Evolutionary conservation across 2,329 filamentous ascomycete genomes (phyloP).

Genomic region (Claviceps cyperi): DNA sequence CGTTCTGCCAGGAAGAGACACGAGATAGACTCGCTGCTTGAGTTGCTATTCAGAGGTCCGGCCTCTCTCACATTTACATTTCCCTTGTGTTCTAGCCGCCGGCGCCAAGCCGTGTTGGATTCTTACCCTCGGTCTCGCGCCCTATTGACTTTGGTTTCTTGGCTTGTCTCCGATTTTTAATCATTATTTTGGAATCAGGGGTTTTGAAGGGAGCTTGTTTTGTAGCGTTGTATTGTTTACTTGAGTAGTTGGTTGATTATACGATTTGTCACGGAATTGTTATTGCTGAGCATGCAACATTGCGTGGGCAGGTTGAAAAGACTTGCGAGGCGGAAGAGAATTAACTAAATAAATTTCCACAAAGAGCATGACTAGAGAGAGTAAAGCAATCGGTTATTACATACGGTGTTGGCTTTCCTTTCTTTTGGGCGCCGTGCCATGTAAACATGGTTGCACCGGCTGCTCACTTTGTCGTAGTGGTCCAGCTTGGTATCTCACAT

Average conservation of each 20-base stretch:
- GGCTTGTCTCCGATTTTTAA: not conserved
- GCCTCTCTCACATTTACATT: too few species aligned
- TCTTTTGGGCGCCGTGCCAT: too few species aligned
- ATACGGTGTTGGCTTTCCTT: too few species aligned
- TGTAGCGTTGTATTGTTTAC: constrained; percentile 2
- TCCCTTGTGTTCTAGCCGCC: too few species aligned
- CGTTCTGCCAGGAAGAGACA: too few species aligned
- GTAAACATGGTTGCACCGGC: too few species aligned
- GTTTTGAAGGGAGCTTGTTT: not conserved
- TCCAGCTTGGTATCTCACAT: too few species aligned
- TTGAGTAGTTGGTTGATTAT: constrained; percentile 1
- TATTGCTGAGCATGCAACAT: not conserved
- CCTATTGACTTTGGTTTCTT: not conserved
- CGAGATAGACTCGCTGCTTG: too few species aligned
- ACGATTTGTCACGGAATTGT: not conserved
- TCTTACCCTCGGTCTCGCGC: not conserved
- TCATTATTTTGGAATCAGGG: not conserved
- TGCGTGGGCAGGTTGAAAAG: not conserved
- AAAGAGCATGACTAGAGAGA: not conserved
- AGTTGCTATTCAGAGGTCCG: too few species aligned
- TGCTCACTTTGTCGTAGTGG: too few species aligned
- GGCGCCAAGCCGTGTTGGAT: not conserved
- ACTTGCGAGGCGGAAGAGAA: not conserved
- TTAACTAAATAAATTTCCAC: not conserved
- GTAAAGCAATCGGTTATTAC: not conserved